Base-by-base conservation (phyloP, 257 asterid species). In the Buddleja alternifolia region DNA sequence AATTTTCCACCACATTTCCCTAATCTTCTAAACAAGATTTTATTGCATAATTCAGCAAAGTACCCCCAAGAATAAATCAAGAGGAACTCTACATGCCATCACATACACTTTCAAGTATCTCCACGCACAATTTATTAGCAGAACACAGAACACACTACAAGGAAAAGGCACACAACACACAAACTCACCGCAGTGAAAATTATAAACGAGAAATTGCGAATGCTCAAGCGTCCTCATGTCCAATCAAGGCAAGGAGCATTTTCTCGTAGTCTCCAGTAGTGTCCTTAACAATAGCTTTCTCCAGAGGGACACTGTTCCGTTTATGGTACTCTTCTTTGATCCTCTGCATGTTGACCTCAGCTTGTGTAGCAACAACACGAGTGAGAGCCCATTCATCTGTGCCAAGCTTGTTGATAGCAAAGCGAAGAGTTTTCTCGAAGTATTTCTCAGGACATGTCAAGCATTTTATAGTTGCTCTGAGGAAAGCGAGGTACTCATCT, bases 301-400 rank as follows among this genome's bases (percentile, higher is more conserved):
- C 97, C 63, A 93, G 79, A 32, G 94, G 53, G 69, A 84, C 73
- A 15, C 95, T 89, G 80, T 88, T 93, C 44, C 96, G 69, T 69
- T 75, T 84, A 1, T 78, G 90, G 71, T 88, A 90, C 44, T 85
- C 87, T 67, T 82, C 93, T 73, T 83, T 88, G 75, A 93, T 85
- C 40, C 77, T 77, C 61, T 80, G 76, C 94, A 88, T 75, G 72
- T 82, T 84, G 51, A 71, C 83, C 83, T 93, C 98, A 23, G 96
- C 94, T 54, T 90, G 85, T 11, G 97, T 90, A 0, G 84, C 86
- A n/a, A 93, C 79, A 19, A 85, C 95, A 3, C 98, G 88, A 41
- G 97, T 90, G 41, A 93, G 90, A 64, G 88, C 90, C 70, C 83
- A 56, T 77, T 90, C 97, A 4, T 93, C 96, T 0, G 97, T 93